Evolutionary conservation across 164 flowering plant genomes (phyloP).

Genomic region (Hamamelis virginiana): DNA sequence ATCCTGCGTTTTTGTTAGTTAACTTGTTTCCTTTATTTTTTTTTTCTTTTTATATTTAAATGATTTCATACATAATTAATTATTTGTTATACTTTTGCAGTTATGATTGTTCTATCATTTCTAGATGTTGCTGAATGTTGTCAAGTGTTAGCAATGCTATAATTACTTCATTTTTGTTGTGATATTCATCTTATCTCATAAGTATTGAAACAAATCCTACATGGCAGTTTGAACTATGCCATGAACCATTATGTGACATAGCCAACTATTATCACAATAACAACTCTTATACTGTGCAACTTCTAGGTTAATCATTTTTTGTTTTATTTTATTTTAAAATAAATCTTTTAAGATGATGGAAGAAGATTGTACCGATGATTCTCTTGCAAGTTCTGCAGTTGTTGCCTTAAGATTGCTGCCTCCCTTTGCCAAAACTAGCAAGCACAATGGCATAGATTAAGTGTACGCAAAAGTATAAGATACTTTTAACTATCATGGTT

Average conservation of each 20-base stretch:
- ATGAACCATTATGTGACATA: not conserved
- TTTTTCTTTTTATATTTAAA: too few species aligned
- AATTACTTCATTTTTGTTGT: not conserved
- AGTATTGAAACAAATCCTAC: not conserved
- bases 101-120: too few species aligned
- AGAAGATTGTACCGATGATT: conserved; percentile 32
- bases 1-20: too few species aligned
- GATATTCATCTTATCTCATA: not conserved
- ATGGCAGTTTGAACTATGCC: not conserved
- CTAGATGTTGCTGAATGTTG: not conserved
- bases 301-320: not conserved
- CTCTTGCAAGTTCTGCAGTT: conserved; percentile 43
- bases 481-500: not conserved
- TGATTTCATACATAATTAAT: too few species aligned
- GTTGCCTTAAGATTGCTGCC: conserved; percentile 40
- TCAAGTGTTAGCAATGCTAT: not conserved
- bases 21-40: too few species aligned
- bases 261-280: not conserved
- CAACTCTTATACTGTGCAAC: not conserved
- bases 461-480: not conserved
- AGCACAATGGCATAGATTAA: not conserved
- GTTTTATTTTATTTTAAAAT: too few species aligned
- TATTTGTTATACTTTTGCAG: too few species aligned
- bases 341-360: not conserved
- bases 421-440: conserved; percentile 50